Evolutionary conservation across 345 rosid genomes (phyloP), one percentile per base, ranked within the genome.

Genomic region (Durio zibethinus): DNA sequence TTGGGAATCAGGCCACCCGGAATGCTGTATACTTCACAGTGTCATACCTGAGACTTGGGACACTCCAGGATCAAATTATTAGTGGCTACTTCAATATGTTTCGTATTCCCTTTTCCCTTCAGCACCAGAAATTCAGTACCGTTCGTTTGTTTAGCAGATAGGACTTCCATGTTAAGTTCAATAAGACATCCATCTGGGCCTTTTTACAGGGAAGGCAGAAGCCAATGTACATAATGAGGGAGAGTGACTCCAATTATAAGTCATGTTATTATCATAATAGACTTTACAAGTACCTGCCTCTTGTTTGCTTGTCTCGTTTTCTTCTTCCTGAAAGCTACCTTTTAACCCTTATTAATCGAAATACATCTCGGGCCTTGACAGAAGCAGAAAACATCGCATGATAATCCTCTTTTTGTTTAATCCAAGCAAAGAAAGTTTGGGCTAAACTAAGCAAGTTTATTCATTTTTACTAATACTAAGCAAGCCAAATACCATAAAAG

Each of bases 11-110:
- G 53, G 54, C 16, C 52, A 27, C 38, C 80, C 63, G 15, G 90
- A 88, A 9, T 80, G 83, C 52, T 83, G 85, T 54, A 65, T 89
- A n/a, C 87, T 86, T 27, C 89, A 87, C 80, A 80, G 86, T 4
- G 82, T 80, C 33, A 90, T 90, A 35, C 87, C 89, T 4, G 90
- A 88, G 73, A 80, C 85, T 29, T 85, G 89, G 90, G 92, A 90
- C n/a, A 81, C 88, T 53, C 89, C 93, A 1, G 74, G 74, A 43
- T 67, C 54, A 14, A 67, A 67, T 67, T 67, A 27, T 68, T 68
- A 68, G 72, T 23, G 36, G 35, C 52, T 72, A 63, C 25, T 76
- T 48, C 35, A 33, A 60, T 27, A 25, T 23, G 38, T 33, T 72
- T 50, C 10, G 29, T 4, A 31, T 4, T 62, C 40, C 31, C 53